phyloP scores from a whole-genome alignment of 257 asterid genomes.

The Lantana camara region DNA sequence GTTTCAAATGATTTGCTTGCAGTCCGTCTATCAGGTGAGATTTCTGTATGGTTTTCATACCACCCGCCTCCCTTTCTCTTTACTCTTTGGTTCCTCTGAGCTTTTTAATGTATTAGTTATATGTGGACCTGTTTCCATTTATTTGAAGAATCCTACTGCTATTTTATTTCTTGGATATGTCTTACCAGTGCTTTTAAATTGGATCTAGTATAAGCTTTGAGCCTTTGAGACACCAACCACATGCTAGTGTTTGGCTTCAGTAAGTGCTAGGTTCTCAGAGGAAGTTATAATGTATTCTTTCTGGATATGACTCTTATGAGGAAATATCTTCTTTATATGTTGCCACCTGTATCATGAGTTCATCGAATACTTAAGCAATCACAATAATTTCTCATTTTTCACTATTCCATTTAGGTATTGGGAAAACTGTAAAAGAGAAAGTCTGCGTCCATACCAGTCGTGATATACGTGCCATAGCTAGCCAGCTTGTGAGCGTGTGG shows the following conservation, averaged over 20 bases:
- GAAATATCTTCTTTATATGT: conserved; percentile 7
- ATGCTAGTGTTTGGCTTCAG: conserved; percentile 11
- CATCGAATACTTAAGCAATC: conserved; percentile 18
- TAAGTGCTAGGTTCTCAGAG: conserved; percentile 8
- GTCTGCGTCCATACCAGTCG: conserved; percentile 99
- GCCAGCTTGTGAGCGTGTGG: conserved; percentile 98
- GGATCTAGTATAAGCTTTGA: conserved; percentile 11
- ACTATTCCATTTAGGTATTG: conserved; percentile 59
- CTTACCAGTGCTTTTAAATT: conserved; percentile 7
- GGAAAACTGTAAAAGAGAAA: conserved; percentile 94
- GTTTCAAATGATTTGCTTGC: conserved; percentile 90
- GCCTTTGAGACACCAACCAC: no score
- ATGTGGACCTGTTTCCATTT: not conserved
- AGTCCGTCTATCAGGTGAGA: conserved; percentile 86
- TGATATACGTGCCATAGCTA: conserved; percentile 97
- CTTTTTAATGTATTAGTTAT: conserved; percentile 23
- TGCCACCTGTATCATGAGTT: conserved; percentile 14
- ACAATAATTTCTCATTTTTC: conserved; percentile 13
- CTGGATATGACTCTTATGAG: not conserved
- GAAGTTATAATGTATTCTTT: conserved; percentile 2
- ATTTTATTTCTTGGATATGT: conserved; percentile 20
- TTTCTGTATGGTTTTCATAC: conserved; percentile 22
- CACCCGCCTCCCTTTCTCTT: not conserved
- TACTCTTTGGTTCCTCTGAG: no score
- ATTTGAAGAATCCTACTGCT: conserved; percentile 14